Conservation (phyloP, 352 stramenopile genomes). For the Elongisporangium senticosum region DNA sequence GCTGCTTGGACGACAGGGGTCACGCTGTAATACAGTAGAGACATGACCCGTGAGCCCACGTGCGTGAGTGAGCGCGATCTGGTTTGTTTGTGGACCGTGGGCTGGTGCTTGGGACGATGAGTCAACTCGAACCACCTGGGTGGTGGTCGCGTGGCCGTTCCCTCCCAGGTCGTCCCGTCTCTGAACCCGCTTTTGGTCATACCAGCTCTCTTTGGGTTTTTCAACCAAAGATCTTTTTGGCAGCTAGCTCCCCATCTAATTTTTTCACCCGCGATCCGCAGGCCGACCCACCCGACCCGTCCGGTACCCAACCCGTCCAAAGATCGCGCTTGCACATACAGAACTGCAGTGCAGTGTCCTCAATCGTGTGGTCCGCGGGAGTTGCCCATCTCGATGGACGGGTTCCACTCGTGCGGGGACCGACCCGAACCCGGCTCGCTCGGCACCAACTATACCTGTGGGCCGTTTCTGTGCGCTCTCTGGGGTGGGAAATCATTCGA, state of each 20-base stretch:
- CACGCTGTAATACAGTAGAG: neutral
- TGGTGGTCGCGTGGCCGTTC: neutral
- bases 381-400: neutral
- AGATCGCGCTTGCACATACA: neutral
- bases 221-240: neutral
- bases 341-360: neutral
- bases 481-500: slow-evolving; percentile 2
- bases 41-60: neutral
- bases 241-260: neutral
- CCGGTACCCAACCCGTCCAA: neutral
- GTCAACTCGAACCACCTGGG: neutral
- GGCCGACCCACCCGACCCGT: neutral
- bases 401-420: neutral
- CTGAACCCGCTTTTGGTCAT: neutral
- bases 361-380: neutral
- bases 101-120: neutral
- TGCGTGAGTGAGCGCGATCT: neutral
- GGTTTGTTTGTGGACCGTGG: neutral
- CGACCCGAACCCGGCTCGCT: neutral
- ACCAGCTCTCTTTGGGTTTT: neutral
- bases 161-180: neutral
- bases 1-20: neutral
- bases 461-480: slow-evolving; percentile 5
- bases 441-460: neutral
- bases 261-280: neutral